Base-by-base conservation (phyloP, 352 stramenopile genomes). In the Peronospora belbahrii region DNA sequence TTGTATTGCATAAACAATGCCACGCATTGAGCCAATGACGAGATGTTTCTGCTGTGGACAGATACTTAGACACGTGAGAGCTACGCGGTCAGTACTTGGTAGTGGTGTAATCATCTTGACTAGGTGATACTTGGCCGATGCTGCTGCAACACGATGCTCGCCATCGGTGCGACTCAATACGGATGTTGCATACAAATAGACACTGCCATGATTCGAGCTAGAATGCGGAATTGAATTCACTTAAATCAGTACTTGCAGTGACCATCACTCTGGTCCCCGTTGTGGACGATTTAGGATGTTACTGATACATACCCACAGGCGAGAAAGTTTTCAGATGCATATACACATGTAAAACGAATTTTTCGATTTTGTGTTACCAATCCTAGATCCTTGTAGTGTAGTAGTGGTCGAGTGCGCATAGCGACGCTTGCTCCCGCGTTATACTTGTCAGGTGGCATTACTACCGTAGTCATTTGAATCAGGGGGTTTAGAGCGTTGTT, bases 81-180 rank as follows among this genome's bases (percentile, higher is more conserved):
- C 62, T 38, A 85, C 63, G 41, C 79, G 78, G 48, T 92, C 78
- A 24, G 77, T 80, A 28, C 64, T 74, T 10, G 78, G 77, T 10
- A 76, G 77, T 10, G 77, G 74, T 14, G 78, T 63, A 54, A 94
- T 90, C 62, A 85, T 86, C 56, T 94, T 94, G n/a, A 94, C 77
- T 25, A 94, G 51, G 58, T 86, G 77, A 47, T 88, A 91, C 52
- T 88, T 88, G 48, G 62, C 46, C 20, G 42, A 25, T 5, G 62
- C 46, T 15, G 42, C 24, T 5, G 28, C 18, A 3, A 42, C 20
- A 4, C 53, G 54, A 14, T 41, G 34, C 46, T 67, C 74, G 15
- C 44, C 30, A 14, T 82, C 69, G 4, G 43, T 51, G 34, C 54
- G 46, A 13, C 65, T 62, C 20, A 65, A 44, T 9, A 56, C 58